Base-by-base conservation (phyloP, 2,329 filamentous ascomycete species). In the Pseudocercospora cruenta region DNA sequence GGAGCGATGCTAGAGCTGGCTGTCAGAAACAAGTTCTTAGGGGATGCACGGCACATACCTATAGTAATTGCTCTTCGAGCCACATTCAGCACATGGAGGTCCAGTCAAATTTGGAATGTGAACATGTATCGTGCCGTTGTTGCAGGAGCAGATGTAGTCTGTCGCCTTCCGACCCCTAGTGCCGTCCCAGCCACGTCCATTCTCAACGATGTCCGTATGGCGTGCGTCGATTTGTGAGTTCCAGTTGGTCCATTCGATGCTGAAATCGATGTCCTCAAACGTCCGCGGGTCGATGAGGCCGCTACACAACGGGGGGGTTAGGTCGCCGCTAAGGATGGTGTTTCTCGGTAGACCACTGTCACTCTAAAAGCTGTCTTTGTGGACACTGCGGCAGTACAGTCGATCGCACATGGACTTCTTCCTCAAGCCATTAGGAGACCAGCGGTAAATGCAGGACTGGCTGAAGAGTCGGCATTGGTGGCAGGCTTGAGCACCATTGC, bases 401-500 rank as follows among this genome's bases (percentile, higher is more conserved):
- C 24, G 21, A 9, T 22, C 21, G 14, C 51, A 54, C 21, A 31
- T 19, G 21, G 8, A 1, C n/a, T 24, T 54, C 1, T n/a, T 14
- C 8, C 22, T n/a, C 9, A 21, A 16, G 2, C 14, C 24, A 10
- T 54, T 28, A 2, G 51, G 22, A 9, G 24, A 54, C 51, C 51
- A 54, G 14, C 51, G 51, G 16, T 68, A 66, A n/a, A 70, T 33
- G 26, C 66, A 70, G 2, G 68, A 47, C 49, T 62, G 60, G 0
- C 49, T 21, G 61, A 47, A 54, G 0, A 66, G 60, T 0, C 26
- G 57, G 19, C 67, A 67, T 19, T 70, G 62, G 16, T 67, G 64
- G 62, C 69, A 70, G 31, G 69, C 64, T 4, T 64, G 45, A 2
- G 57, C 53, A 28, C 69, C 64, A 43, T 69, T 66, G 62, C 64